These are phyloP conservation scores for Verticillium alfalfae DNA, from an alignment of 2,329 filamentous ascomycete genomes.

Conservation along the genomic window DNA sequence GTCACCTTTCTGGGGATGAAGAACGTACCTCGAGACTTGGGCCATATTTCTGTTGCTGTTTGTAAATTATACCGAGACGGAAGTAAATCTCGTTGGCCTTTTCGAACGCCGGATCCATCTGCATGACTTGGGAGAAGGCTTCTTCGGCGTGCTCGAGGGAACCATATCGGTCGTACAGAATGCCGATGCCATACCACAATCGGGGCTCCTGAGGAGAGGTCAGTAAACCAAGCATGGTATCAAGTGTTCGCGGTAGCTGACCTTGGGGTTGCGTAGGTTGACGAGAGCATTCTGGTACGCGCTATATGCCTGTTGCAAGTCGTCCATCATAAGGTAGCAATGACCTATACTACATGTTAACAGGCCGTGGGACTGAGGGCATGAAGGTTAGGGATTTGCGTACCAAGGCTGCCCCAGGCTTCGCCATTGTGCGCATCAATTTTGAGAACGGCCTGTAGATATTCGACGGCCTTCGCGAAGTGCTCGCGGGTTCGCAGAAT, in stretches of 20 bases:
- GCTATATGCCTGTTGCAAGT: constrained; percentile 91
- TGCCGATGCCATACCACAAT: constrained; percentile 98
- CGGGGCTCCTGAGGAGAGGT: constrained; percentile 68
- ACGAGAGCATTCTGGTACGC: constrained; percentile 95
- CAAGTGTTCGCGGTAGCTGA: constrained; percentile 29
- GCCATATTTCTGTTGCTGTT: constrained; percentile 90
- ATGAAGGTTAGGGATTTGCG: constrained; percentile 17
- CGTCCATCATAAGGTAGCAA: constrained; percentile 98
- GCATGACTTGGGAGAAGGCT: constrained; percentile 97
- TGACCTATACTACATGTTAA: constrained; percentile 57
- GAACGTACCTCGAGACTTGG: constrained; percentile 80
- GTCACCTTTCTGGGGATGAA: neutral
- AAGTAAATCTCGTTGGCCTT: constrained; percentile 99
- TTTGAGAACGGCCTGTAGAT: constrained; percentile 84
- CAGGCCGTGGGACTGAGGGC: neutral
- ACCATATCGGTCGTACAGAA: constrained; percentile 93
- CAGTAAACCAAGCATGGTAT: constrained; percentile 9
- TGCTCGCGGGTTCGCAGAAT: constrained; percentile 89
- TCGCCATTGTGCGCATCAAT: constrained; percentile 86
- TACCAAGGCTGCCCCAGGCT: constrained; percentile 92
- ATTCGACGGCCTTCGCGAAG: constrained; percentile 90
- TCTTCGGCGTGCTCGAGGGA: constrained; percentile 96
- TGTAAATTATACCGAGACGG: constrained; percentile 98
- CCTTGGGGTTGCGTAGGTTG: constrained; percentile 89
- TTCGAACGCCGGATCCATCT: constrained; percentile 94